phyloP scores from a whole-genome alignment of 1,284 basidiomycete genomes.

The Ganoderma sp. region DNA sequence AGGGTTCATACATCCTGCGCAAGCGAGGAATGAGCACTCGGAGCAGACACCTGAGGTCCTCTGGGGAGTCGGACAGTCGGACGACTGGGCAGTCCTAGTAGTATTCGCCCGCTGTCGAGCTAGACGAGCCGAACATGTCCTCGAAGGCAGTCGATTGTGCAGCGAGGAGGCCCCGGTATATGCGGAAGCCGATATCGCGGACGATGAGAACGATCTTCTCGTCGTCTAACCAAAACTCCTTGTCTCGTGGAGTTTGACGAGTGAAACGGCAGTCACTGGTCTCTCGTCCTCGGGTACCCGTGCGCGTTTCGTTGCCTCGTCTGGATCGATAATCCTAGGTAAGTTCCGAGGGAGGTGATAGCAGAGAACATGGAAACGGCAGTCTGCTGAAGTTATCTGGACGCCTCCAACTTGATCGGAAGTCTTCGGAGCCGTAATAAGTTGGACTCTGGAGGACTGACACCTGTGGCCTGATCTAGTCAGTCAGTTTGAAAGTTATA shows the following conservation, averaged over 20 bases:
- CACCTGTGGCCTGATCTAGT: neutral
- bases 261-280: neutral
- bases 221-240: conserved; percentile 71
- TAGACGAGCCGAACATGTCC: conserved; percentile 30
- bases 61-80: conserved; percentile 22
- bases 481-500: neutral
- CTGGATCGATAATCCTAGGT: neutral
- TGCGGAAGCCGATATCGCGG: conserved; percentile 62
- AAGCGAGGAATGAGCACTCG: conserved; percentile 18
- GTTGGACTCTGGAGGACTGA: too few species aligned
- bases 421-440: too few species aligned
- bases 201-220: conserved; percentile 70
- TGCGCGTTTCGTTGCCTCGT: neutral
- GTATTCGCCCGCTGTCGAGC: conserved; percentile 13
- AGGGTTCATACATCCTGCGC: neutral
- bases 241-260: neutral
- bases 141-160: conserved; percentile 75
- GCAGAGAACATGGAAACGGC: neutral
- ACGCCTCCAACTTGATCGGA: too few species aligned
- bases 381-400: neutral
- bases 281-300: neutral
- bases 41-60: conserved; percentile 17
- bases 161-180: conserved; percentile 71
- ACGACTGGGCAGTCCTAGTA: conserved; percentile 29
- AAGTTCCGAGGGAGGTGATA: neutral